Percentiles rank a stretch among this genome's conserved stretches.
Conservation (phyloP, 345 rosid genomes). For the Arabidopsis thaliana region DNA sequence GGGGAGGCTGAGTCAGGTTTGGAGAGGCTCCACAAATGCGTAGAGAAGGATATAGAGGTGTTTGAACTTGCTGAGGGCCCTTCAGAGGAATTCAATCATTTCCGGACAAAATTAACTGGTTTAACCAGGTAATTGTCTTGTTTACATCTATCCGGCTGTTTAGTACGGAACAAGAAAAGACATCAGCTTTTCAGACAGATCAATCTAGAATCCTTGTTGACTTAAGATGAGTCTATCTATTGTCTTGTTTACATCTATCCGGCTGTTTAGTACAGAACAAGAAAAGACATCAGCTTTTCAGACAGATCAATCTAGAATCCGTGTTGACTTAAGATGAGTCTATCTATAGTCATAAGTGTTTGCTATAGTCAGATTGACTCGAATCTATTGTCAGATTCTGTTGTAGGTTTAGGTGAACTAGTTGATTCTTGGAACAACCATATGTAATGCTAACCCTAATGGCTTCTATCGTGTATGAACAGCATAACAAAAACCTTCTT, state of each 20-base stretch:
- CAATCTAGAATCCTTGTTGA: not conserved
- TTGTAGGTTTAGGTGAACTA: constrained; percentile 7
- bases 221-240: constrained; percentile 15
- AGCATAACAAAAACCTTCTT: constrained; percentile 86
- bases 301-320: constrained; percentile 6
- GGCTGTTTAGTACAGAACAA: not conserved
- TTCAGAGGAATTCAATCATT: constrained; percentile 61
- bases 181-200: constrained; percentile 8
- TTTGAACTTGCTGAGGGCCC: constrained; percentile 44
- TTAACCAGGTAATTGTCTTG: constrained; percentile 65
- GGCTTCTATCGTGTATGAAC: constrained; percentile 37
- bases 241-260: not conserved
- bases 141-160: not conserved
- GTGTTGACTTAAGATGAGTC: constrained; percentile 10
- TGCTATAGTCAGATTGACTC: not conserved
- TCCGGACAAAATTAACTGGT: constrained; percentile 75
- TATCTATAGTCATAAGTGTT: constrained; percentile 4
- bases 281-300: constrained; percentile 8
- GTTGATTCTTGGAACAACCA: constrained; percentile 8
- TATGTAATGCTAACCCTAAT: constrained; percentile 25
- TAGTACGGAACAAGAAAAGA: not conserved
- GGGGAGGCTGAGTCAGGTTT: constrained; percentile 51
- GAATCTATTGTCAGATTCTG: constrained; percentile 10
- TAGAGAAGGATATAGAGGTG: constrained; percentile 36
- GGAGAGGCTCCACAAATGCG: constrained; percentile 49